Percentiles rank a stretch among this genome's conserved stretches.
Conservation (phyloP, 1,139 yeast genomes). For the Protomyces lactucae-debilis region DNA sequence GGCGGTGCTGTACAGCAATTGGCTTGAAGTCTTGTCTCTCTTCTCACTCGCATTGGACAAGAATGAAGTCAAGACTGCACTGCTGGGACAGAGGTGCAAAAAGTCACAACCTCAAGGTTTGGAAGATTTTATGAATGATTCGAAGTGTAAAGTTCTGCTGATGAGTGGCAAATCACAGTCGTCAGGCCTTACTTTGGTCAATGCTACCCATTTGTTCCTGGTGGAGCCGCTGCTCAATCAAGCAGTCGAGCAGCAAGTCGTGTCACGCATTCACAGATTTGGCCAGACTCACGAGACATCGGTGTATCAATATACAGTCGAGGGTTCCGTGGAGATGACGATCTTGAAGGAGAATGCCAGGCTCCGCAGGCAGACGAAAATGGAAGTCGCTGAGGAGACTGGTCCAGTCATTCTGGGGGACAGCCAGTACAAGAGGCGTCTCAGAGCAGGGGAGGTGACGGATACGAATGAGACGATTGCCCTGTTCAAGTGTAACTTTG, state of each 20-base stretch:
- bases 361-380: neutral
- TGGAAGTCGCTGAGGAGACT: neutral
- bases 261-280: conserved; percentile 84
- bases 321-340: conserved; percentile 83
- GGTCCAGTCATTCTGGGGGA: neutral
- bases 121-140: conserved; percentile 55
- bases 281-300: conserved; percentile 78
- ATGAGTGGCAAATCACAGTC: conserved; percentile 73
- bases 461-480: neutral
- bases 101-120: conserved; percentile 37
- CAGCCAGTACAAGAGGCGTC: neutral
- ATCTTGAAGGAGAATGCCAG: conserved; percentile 45
- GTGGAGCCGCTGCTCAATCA: conserved; percentile 83
- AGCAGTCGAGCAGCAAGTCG: conserved; percentile 82
- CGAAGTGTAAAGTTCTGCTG: conserved; percentile 69
- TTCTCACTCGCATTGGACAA: conserved; percentile 62
- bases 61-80: conserved; percentile 50
- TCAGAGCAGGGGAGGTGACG: neutral
- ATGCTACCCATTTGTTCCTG: conserved; percentile 71
- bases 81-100: conserved; percentile 45
- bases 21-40: conserved; percentile 55
- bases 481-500: neutral
- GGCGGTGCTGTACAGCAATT: conserved; percentile 16
- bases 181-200: conserved; percentile 79
- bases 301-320: conserved; percentile 86